Conservation (phyloP, 73 alveolate species). For the Symbiodinium natans region DNA sequence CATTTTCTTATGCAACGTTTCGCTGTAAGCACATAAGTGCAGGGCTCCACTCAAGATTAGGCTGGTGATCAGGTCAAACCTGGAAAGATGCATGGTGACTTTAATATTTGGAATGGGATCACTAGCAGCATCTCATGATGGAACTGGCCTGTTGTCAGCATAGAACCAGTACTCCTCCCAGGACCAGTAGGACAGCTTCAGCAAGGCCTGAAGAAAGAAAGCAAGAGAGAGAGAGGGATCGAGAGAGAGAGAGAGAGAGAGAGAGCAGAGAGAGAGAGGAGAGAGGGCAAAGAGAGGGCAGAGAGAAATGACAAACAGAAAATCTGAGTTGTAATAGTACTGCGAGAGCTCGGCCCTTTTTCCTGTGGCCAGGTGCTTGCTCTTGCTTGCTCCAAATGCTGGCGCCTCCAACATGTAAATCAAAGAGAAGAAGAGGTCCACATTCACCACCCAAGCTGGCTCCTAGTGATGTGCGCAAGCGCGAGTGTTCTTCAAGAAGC, state of each 20-base stretch:
- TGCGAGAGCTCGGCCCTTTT: background rate
- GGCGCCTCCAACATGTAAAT: slow-evolving; percentile 49
- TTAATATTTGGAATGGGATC: too few species aligned
- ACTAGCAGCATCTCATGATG: background rate
- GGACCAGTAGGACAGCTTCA: slow-evolving; percentile 79
- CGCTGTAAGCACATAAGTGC: background rate
- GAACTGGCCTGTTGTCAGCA: slow-evolving; percentile 51
- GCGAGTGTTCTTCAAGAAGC: background rate
- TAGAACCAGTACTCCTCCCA: slow-evolving; percentile 63
- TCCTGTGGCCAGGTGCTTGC: background rate
- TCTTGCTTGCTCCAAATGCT: background rate
- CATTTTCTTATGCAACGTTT: too few species aligned
- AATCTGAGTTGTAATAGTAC: background rate
- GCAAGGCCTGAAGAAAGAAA: background rate
- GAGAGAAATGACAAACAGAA: background rate
- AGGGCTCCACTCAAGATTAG: background rate
- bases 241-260: background rate
- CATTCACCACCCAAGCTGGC: slow-evolving; percentile 3
- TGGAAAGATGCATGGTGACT: background rate
- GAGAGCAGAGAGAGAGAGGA: background rate
- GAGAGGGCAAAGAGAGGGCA: background rate
- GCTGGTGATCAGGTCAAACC: slow-evolving; percentile 66
- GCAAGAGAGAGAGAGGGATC: background rate
- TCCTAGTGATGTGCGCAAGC: slow-evolving; percentile 1
- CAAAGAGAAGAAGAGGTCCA: slow-evolving; percentile 68